A percentile compares a stretch with the other conserved stretches of the same genome.
These are phyloP conservation scores for Gnaphalium uliginosum DNA, from an alignment of 129 eudicot genomes.

Conservation along the genomic window DNA sequence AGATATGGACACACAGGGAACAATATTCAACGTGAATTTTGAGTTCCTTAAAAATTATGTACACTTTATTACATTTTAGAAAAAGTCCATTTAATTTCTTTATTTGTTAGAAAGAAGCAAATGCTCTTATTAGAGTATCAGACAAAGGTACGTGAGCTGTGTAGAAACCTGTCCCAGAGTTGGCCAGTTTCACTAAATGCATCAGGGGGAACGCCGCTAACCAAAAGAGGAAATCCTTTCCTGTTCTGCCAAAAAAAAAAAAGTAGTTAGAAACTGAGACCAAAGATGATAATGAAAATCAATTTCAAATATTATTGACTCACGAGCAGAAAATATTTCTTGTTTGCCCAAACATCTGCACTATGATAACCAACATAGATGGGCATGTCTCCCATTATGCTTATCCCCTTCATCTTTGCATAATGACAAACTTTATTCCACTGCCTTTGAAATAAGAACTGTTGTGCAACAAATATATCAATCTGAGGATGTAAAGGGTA, in stretches of 20 bases:
- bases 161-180: constrained; percentile 86
- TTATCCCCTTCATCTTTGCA: constrained; percentile 71
- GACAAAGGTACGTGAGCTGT: neutral
- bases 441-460: constrained; percentile 90
- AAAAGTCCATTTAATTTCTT: neutral
- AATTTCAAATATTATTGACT: constrained; percentile 23
- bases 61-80: neutral
- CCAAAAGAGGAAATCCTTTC: constrained; percentile 77
- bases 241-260: constrained; percentile 57
- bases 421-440: constrained; percentile 81
- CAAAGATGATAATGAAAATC: constrained; percentile 5
- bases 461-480: constrained; percentile 77
- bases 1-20: neutral
- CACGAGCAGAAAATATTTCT: constrained; percentile 83
- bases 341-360: constrained; percentile 99
- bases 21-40: neutral
- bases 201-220: constrained; percentile 98
- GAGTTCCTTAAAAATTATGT: neutral
- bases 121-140: neutral
- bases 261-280: constrained; percentile 17
- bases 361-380: constrained; percentile 98
- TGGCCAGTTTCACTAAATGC: constrained; percentile 99
- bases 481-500: constrained; percentile 56
- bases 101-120: neutral
- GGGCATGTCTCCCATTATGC: constrained; percentile 99